Conservation (phyloP, 2,329 filamentous ascomycete species). For the Penicillium sp. region DNA sequence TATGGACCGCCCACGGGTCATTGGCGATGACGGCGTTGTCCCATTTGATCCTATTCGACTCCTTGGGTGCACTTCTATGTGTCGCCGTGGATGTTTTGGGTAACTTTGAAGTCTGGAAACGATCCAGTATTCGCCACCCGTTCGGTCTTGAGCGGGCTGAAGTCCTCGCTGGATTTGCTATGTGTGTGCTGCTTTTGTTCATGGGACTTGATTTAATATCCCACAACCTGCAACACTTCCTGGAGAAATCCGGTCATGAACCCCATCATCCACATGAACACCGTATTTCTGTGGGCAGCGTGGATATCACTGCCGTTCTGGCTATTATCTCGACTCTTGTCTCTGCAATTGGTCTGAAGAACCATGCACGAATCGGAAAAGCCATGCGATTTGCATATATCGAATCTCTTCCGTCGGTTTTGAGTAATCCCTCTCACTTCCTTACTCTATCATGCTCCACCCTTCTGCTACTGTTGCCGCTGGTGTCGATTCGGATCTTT, state of each 20-base stretch:
- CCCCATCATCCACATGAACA: conserved; percentile 66
- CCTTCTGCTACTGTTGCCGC: conserved; percentile 71
- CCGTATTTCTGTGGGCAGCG: conserved; percentile 63
- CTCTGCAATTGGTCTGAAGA: conserved; percentile 79
- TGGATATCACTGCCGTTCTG: conserved; percentile 74
- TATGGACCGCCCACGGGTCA: conserved; percentile 78
- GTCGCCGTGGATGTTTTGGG: conserved; percentile 86
- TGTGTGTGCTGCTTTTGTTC: conserved; percentile 94
- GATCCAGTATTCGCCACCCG: conserved; percentile 85
- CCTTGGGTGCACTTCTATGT: conserved; percentile 83
- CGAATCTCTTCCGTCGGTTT: conserved; percentile 71
- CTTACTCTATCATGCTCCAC: conserved; percentile 82
- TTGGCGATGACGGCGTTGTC: conserved; percentile 88
- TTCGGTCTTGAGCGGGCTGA: conserved; percentile 89
- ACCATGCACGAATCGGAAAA: conserved; percentile 86
- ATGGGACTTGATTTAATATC: conserved; percentile 94
- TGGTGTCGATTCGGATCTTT: conserved; percentile 75
- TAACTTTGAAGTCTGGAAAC: conserved; percentile 97
- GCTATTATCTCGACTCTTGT: conserved; percentile 78
- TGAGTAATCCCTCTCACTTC: conserved; percentile 93
- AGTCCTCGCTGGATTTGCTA: conserved; percentile 89
- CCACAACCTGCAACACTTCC: conserved; percentile 86
- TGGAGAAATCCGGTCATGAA: conserved; percentile 70
- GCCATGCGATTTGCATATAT: conserved; percentile 83
- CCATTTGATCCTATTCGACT: conserved; percentile 91